A percentile compares a stretch with the other conserved stretches of the same genome.
Evolutionary conservation across 345 rosid species (phyloP).

Genomic region (Xanthoceras sorbifolium): DNA sequence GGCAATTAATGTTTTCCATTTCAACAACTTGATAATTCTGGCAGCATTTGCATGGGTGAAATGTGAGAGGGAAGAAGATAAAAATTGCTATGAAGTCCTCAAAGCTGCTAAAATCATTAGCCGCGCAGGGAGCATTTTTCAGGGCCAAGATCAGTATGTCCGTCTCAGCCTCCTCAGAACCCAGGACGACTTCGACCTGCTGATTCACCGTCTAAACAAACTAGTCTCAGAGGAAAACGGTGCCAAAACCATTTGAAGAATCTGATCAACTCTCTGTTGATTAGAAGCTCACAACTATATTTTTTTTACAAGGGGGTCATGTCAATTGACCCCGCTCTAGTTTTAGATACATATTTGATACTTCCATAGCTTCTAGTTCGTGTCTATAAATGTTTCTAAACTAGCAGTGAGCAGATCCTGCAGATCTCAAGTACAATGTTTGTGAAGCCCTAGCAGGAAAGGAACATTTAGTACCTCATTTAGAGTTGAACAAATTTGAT

Average conservation of each 20-base stretch:
- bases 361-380: background rate
- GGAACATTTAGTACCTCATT: background rate
- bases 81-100: conserved; percentile 47
- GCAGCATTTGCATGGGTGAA: conserved; percentile 76
- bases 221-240: conserved; percentile 35
- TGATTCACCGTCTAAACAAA: conserved; percentile 33
- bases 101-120: conserved; percentile 48
- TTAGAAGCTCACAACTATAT: background rate
- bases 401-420: background rate
- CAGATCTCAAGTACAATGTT: background rate
- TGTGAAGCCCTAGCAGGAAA: background rate
- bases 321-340: conserved; percentile 11
- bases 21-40: background rate
- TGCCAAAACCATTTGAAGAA: conserved; percentile 17
- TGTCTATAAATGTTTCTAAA: background rate
- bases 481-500: background rate
- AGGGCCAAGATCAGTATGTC: conserved; percentile 37
- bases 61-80: conserved; percentile 59
- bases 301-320: conserved; percentile 4
- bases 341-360: too few relatives aligned
- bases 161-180: conserved; percentile 58
- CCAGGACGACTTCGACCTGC: conserved; percentile 59
- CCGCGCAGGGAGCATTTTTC: conserved; percentile 42
- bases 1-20: background rate
- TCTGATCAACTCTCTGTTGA: background rate